Percentiles rank a stretch among this genome's conserved stretches.
These are phyloP conservation scores for Ganoderma sinense DNA, from an alignment of 1,284 basidiomycete species.

Conservation along the genomic window DNA sequence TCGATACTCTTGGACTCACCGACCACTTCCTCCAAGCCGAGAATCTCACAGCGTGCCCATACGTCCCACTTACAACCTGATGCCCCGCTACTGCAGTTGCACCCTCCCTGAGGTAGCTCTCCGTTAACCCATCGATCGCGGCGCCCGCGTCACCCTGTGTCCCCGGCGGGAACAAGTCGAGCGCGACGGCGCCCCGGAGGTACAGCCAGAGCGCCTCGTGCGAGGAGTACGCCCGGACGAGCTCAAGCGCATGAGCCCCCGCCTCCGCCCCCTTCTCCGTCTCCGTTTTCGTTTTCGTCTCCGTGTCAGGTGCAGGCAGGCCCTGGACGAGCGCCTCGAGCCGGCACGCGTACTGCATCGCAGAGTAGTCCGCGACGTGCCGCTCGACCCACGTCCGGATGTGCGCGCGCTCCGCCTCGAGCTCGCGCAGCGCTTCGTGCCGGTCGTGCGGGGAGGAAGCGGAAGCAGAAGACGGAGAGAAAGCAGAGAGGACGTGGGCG, in stretches of 20 bases:
- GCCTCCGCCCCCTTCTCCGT: background rate
- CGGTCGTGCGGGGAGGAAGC: background rate
- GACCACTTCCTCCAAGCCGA: constrained; percentile 20
- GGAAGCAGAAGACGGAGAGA: constrained; percentile 6
- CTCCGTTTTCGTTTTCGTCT: background rate
- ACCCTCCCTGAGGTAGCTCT: constrained; percentile 7
- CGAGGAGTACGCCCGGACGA: constrained; percentile 55
- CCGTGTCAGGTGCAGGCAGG: background rate
- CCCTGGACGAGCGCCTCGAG: constrained; percentile 9
- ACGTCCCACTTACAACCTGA: background rate
- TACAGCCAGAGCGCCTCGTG: constrained; percentile 73
- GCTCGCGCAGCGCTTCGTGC: constrained; percentile 30
- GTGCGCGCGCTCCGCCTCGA: constrained; percentile 46
- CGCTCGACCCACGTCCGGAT: constrained; percentile 59
- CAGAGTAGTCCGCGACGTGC: constrained; percentile 72
- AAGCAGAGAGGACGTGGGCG: constrained; percentile 5
- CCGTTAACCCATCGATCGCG: constrained; percentile 9
- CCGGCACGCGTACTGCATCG: constrained; percentile 59
- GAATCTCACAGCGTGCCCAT: constrained; percentile 11
- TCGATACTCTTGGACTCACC: constrained; percentile 7
- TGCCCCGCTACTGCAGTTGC: background rate
- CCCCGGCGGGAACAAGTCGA: background rate
- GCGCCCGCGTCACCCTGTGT: background rate
- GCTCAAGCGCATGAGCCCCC: constrained; percentile 50
- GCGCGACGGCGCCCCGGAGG: constrained; percentile 44